Conservation (phyloP, 23 red algal species). For the Chondrus crispus region DNA sequence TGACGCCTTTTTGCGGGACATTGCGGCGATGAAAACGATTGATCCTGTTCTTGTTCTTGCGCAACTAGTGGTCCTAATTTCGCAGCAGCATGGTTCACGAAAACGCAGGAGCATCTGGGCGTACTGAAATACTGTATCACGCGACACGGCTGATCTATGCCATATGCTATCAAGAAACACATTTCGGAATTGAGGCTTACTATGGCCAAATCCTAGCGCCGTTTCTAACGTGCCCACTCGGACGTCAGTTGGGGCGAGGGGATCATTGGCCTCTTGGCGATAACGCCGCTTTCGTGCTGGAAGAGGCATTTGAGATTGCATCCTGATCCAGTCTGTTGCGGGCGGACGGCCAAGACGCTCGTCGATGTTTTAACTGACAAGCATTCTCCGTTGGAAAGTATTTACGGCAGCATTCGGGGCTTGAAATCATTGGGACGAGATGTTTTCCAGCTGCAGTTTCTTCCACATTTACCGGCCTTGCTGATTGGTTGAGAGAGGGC, state of each 20-base stretch:
- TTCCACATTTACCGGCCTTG: slow-evolving; percentile 41
- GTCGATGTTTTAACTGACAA: slow-evolving; percentile 20
- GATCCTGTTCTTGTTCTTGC: too few relatives aligned
- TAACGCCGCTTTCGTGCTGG: neutral
- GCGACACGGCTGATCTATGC: neutral
- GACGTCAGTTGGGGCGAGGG: slow-evolving; percentile 1
- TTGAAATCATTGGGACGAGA: slow-evolving; percentile 31
- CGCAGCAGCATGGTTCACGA: neutral
- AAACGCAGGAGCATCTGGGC: neutral
- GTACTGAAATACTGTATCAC: neutral
- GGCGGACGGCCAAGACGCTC: slow-evolving; percentile 29
- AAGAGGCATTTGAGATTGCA: neutral
- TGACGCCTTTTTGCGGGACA: too few relatives aligned
- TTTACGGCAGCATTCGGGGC: slow-evolving; percentile 39
- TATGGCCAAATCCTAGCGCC: neutral
- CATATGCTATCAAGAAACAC: neutral
- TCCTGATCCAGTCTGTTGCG: neutral
- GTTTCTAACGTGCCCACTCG: slow-evolving; percentile 38
- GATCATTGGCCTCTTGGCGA: slow-evolving; percentile 27
- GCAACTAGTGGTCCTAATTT: too few relatives aligned
- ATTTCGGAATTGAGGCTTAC: slow-evolving; percentile 7
- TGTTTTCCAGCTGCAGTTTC: slow-evolving; percentile 31
- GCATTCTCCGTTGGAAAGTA: neutral
- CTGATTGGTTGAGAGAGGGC: neutral
- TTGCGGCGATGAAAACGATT: too few relatives aligned